Evolutionary conservation across 441 rosid species (phyloP).

Genomic region (Sinapis alba): DNA sequence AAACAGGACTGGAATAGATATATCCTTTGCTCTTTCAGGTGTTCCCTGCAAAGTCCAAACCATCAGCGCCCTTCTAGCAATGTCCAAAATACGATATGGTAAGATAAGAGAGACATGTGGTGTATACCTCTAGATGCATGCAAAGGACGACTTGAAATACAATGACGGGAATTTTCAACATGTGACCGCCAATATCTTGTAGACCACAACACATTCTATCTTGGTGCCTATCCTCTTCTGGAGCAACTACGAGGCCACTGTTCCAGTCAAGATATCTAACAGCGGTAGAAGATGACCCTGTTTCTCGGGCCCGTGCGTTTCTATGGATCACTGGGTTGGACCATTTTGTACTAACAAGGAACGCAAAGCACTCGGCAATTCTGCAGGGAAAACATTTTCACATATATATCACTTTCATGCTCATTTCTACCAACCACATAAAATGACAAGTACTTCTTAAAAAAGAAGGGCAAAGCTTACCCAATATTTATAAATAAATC

Average conservation of each 20-base stretch:
- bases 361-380: slow-evolving; percentile 90
- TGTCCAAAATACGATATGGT: slow-evolving; percentile 11
- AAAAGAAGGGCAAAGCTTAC: slow-evolving; percentile 44
- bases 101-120: slow-evolving; percentile 17
- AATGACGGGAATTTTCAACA: slow-evolving; percentile 87
- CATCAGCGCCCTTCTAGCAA: slow-evolving; percentile 22
- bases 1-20: slow-evolving; percentile 82
- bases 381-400: slow-evolving; percentile 48
- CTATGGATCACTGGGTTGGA: slow-evolving; percentile 95
- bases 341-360: slow-evolving; percentile 96
- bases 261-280: slow-evolving; percentile 93
- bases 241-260: slow-evolving; percentile 71
- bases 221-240: slow-evolving; percentile 64
- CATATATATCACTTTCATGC: slow-evolving; percentile 19
- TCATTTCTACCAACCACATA: neutral
- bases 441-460: neutral
- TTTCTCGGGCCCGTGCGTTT: slow-evolving; percentile 58
- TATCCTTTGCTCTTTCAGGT: slow-evolving; percentile 73
- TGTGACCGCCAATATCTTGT: slow-evolving; percentile 92
- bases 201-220: slow-evolving; percentile 66
- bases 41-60: slow-evolving; percentile 68
- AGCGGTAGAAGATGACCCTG: slow-evolving; percentile 64
- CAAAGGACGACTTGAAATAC: slow-evolving; percentile 89
- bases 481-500: slow-evolving; percentile 93
- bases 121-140: slow-evolving; percentile 87